Evolutionary conservation across 306 rosid genomes (phyloP).

Genomic region (Echinosophora koreensis): DNA sequence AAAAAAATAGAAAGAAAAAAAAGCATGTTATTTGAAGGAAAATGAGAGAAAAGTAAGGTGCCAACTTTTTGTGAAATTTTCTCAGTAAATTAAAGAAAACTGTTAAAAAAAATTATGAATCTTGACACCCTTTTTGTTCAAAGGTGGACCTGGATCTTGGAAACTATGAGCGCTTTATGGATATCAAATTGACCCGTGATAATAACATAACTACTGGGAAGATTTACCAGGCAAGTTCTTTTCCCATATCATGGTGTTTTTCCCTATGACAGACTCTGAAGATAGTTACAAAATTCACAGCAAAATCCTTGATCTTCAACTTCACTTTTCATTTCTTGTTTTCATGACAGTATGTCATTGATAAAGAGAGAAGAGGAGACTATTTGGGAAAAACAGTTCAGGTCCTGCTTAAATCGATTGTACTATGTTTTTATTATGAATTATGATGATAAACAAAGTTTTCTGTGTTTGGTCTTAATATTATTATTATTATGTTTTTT

Average conservation of each 20-base stretch:
- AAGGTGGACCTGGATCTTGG: constrained; percentile 99
- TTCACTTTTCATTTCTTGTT: constrained; percentile 23
- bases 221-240: constrained; percentile 83
- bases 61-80: constrained; percentile 40
- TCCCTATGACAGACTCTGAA: constrained; percentile 26
- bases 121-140: constrained; percentile 49
- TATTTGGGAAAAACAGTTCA: constrained; percentile 90
- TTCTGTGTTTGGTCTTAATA: constrained; percentile 27
- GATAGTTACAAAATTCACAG: constrained; percentile 19
- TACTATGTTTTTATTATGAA: constrained; percentile 14
- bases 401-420: constrained; percentile 53
- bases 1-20: neutral
- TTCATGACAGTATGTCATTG: constrained; percentile 64
- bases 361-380: constrained; percentile 87
- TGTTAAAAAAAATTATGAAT: constrained; percentile 40
- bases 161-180: constrained; percentile 92
- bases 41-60: constrained; percentile 23
- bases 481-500: constrained; percentile 10
- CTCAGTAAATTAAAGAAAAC: constrained; percentile 39
- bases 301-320: constrained; percentile 33
- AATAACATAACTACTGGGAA: constrained; percentile 96
- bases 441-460: constrained; percentile 37
- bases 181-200: constrained; percentile 88
- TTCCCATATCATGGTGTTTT: neutral
- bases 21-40: constrained; percentile 25